Evolutionary conservation across 2,329 filamentous ascomycete species (phyloP), one percentile per base, ranked within the genome.

Genomic region (Cytospora piceae): DNA sequence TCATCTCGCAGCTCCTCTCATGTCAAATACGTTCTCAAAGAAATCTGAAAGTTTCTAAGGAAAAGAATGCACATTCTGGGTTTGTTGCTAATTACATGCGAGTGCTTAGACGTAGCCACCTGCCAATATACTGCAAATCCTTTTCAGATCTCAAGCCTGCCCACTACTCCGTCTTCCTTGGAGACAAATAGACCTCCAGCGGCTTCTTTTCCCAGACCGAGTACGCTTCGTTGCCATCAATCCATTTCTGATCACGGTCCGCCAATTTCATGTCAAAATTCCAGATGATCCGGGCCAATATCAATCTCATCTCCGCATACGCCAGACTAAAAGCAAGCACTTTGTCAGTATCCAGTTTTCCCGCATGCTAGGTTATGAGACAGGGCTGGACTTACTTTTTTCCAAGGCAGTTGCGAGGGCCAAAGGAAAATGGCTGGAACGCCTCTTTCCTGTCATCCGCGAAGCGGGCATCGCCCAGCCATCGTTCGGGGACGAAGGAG

Each of bases 341-440:
- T 3, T 63, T n/a, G 56, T 68, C 32, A 68, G 59, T 22, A 54
- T 57, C 27, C n/a, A 5, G 27, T 12, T 29, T 24, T 37, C 29
- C 32, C 31, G 11, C 12, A 22, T n/a, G 4, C 37, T 4, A 20
- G 8, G 9, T 12, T 8, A 12, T 22, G 42, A 7, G 3, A 46
- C 6, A 22, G 2, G n/a, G 17, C 20, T 46, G n/a, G 12, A 72
- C 79, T 71, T 72, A 81, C 80, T 83, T 82, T 68, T 76, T 76
- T 0, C 81, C 81, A 24, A 83, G 76, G 63, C 81, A 84, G 29
- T 81, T 81, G 0, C 81, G 72, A 6, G 82, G 78, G 0, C 82
- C 81, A 6, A 79, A 66, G 0, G 76, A 76, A 61, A 84, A 83
- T 1, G 81, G 79, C 71, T 82, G 77, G 39, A 79, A 72, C 0